Base-by-base conservation (phyloP, 164 flowering plant genomes). In the Pachysandra terminalis region DNA sequence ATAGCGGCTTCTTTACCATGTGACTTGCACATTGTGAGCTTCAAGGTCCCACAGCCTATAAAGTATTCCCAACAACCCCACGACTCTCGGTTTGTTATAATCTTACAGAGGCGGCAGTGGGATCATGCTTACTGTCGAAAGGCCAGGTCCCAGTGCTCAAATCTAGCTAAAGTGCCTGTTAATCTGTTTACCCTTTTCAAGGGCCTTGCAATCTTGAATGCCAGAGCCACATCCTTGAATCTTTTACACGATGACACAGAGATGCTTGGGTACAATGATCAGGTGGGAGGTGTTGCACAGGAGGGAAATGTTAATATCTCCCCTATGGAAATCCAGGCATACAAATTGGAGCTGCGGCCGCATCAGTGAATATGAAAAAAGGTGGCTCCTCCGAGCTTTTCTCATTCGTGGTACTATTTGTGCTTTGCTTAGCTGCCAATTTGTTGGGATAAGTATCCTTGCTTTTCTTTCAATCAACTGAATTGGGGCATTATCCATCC, bases 301-400 rank as follows among this genome's bases (percentile, higher is more conserved):
- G 99, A 91, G 35, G 97, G 98, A 17, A 84, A 81, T 55, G 79
- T 91, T 9, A 25, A 75, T 24, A 82, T 93, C 49, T 79, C 95
- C 51, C 98, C 99, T 21, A 96, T 93, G 98, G 99, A 96, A 70
- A 80, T 96, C 66, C 97, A 85, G 70, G 96, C 99, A 48, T 96
- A 91, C 87, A 96, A 87, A 78, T 74, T 96, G 67, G 97, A 84
- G 35, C 26, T 95, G 65, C 81, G 78, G 67, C 90, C 87, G 15
- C 85, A 74, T 8, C 67, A 82, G 55, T 78, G 77, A 77, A 61
- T 37, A 22, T 10, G 12, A 27, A 49, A 27, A 49, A 24, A 45
- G 40, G 23, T 45, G 45, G 23, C 21, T 32, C 49, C 48, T 5
- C 51, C 10, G 51, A 10, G 4, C 14, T 45, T 45, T 45, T 45